Evolutionary conservation across 495 filamentous ascomycete genomes (phyloP), one percentile per base, ranked within the genome.

Genomic region (Tuber borchii): DNA sequence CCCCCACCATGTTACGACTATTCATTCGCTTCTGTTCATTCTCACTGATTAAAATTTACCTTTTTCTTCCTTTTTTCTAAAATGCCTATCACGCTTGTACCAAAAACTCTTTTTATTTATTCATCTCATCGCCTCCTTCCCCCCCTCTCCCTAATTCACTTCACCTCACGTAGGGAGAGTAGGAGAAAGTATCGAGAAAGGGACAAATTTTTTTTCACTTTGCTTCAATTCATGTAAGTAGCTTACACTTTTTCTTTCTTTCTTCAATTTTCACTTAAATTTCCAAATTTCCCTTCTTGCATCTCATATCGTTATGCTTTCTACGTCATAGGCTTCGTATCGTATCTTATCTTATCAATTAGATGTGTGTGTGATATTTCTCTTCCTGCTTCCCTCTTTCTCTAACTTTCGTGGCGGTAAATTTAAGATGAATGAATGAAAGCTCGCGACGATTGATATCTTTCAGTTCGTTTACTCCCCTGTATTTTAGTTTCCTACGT

Each of bases 401-500:
- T 31, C n/a, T 34, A 7, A 65, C 56, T n/a, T 65, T 65, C 20
- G 26, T 61, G n/a, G 51, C 4, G 51, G 51, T 2, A 3, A 22
- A n/a, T n/a, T 1, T 37, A 37, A 37, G 51, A n/a, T 26, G n/a
- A 65, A 65, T 7, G 51, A 61, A 61, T n/a, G 10, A 31, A 16
- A 16, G 26, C 56, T 65, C 56, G 26, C 1, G 26, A 12, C 26
- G 17, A 65, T 34, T 34, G 56, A 16, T 65, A 65, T 5, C 12
- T 65, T 34, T 65, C n/a, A 5, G 10, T 61, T 61, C 51, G 12
- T 26, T 26, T n/a, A 14, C 51, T 61, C 26, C 22, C 51, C 31
- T 65, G 56, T 65, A 65, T 65, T 65, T 65, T 65, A 65, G 26
- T 65, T 65, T 65, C 9, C n/a, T 61, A 26, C 51, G 26, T 61